Evolutionary conservation across 2,329 filamentous ascomycete genomes (phyloP).

Genomic region (Phialophora expanda): DNA sequence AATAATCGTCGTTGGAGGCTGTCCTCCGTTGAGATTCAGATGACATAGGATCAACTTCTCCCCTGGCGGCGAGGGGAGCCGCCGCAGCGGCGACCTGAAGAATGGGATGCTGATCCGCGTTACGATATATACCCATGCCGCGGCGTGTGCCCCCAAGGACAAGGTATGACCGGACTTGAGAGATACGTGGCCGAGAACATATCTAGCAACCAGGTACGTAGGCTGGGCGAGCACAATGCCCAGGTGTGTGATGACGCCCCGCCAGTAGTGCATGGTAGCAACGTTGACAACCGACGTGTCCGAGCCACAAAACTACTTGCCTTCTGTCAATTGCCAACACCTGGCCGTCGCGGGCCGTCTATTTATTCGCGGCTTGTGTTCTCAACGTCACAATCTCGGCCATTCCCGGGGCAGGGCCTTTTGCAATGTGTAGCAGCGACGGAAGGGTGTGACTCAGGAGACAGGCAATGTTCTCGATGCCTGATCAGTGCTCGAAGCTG

Average conservation of each 20-base stretch:
- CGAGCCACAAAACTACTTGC: too few relatives aligned
- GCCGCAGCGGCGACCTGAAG: constrained; percentile 24
- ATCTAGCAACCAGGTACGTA: background rate
- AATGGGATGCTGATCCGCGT: constrained; percentile 11
- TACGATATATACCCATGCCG: constrained; percentile 15
- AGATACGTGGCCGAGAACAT: constrained; percentile 2
- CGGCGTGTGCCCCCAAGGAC: background rate
- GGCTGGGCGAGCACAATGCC: constrained; percentile 19
- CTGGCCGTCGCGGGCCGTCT: background rate
- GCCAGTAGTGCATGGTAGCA: constrained; percentile 15
- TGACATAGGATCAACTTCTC: constrained; percentile 20
- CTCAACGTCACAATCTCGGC: background rate
- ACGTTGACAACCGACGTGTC: background rate
- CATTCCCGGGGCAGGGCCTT: background rate
- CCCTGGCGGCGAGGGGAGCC: constrained; percentile 16
- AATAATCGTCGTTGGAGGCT: constrained; percentile 1
- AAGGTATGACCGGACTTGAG: background rate
- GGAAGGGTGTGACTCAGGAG: background rate
- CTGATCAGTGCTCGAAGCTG: background rate
- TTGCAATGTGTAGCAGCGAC: background rate
- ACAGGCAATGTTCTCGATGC: background rate
- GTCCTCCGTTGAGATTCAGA: constrained; percentile 12
- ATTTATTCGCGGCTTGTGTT: background rate
- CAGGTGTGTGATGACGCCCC: constrained; percentile 19
- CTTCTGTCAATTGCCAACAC: background rate